Conservation (phyloP, 805 yeast species). For the Phaffomyces thermotolerans region DNA sequence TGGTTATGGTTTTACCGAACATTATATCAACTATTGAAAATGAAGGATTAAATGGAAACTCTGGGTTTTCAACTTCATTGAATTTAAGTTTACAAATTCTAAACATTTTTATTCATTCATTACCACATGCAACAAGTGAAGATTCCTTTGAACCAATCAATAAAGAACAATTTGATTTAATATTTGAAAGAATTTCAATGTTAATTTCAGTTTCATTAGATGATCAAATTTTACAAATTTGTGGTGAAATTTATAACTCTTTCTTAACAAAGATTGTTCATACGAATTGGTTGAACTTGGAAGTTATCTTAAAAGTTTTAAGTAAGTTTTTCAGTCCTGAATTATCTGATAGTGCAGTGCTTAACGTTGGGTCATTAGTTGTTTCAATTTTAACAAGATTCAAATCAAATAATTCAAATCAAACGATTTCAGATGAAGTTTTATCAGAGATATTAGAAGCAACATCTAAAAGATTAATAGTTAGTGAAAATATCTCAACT, state of each 20-base stretch:
- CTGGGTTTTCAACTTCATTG: constrained; percentile 54
- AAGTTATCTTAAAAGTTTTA: constrained; percentile 50
- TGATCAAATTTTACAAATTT: constrained; percentile 68
- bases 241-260: constrained; percentile 66
- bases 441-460: constrained; percentile 60
- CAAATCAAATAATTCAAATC: constrained; percentile 16
- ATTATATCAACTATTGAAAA: constrained; percentile 33
- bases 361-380: constrained; percentile 63
- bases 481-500: constrained; percentile 64
- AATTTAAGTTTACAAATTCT: constrained; percentile 51
- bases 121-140: constrained; percentile 29
- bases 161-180: constrained; percentile 25
- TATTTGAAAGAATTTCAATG: constrained; percentile 34
- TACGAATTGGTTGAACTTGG: constrained; percentile 14
- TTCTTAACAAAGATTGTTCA: constrained; percentile 36
- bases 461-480: constrained; percentile 56
- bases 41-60: constrained; percentile 11
- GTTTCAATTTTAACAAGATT: constrained; percentile 51
- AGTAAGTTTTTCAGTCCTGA: constrained; percentile 65
- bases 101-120: constrained; percentile 36
- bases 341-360: constrained; percentile 73
- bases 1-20: constrained; percentile 47
- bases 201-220: constrained; percentile 43
- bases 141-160: constrained; percentile 3
- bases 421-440: constrained; percentile 12